Evolutionary conservation across 2,329 filamentous ascomycete species (phyloP), one percentile per base, ranked within the genome.

Genomic region (Botrytis squamosa): DNA sequence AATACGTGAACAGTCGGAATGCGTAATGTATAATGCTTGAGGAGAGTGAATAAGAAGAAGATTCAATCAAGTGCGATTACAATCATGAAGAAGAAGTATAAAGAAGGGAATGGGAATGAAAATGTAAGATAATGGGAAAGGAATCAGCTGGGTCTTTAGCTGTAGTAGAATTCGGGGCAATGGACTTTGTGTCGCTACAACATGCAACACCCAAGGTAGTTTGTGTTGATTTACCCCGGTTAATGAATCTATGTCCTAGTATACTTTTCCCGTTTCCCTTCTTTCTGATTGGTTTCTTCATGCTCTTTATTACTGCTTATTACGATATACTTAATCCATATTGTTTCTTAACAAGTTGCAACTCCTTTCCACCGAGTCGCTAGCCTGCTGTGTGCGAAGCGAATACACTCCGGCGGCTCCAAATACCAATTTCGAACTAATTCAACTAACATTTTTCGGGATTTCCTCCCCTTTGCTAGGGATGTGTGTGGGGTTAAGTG

Each of bases 91-190:
- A 62, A 18, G 65, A 38, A 67, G 65, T 22, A 29, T 55, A 44
- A 55, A 33, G 62, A 44, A 33, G 40, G 25, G 12, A 38, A 49
- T 33, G 10, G 3, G 4, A 66, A 66, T n/a, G 63, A 25, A 12
- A 67, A 20, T 36, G 42, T 6, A 38, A 67, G 65, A 40, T 20
- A 52, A 40, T 55, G 52, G 66, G 66, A 42, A 36, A 33, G 66
- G 66, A 42, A 68, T 68, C 66, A 33, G 66, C 66, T 68, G 49
- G 49, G 49, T 68, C 66, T 57, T 68, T 68, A 68, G 49, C 66
- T 68, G 49, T 57, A 25, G 20, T 68, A 40, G 66, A 68, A 22
- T 42, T 68, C 49, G 66, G 46, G 5, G 66, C 66, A 57, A 57
- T 57, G 66, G 49, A 42, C 66, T 36, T 55, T 55, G 46, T 55